Evolutionary conservation across 306 rosid genomes (phyloP).

Genomic region (Vigna trinervia): DNA sequence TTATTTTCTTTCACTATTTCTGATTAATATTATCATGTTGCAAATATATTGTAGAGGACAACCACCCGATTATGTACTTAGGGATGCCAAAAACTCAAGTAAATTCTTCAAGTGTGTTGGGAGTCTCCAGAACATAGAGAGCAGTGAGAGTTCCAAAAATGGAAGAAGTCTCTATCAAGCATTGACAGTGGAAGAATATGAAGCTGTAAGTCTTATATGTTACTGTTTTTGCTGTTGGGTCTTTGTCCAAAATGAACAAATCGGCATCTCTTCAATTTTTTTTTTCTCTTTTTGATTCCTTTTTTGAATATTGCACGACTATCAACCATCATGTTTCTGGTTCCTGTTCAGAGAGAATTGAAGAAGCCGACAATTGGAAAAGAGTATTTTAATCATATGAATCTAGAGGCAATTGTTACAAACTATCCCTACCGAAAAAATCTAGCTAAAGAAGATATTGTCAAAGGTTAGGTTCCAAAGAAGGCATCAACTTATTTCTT

Average conservation of each 20-base stretch:
- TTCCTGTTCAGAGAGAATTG: constrained; percentile 80
- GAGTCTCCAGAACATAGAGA: constrained; percentile 71
- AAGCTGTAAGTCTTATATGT: constrained; percentile 75
- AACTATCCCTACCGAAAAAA: constrained; percentile 92
- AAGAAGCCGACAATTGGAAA: constrained; percentile 93
- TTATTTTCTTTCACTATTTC: constrained; percentile 29
- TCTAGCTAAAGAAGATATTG: constrained; percentile 80
- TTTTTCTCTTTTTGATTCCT: constrained; percentile 29
- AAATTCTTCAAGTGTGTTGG: constrained; percentile 90
- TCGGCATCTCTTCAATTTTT: constrained; percentile 16
- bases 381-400: constrained; percentile 88
- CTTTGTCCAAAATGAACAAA: constrained; percentile 30
- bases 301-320: constrained; percentile 10
- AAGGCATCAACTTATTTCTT: constrained; percentile 23
- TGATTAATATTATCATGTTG: constrained; percentile 39
- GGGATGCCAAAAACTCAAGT: constrained; percentile 93
- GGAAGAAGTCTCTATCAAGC: constrained; percentile 78
- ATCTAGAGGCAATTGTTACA: constrained; percentile 89
- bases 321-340: constrained; percentile 44
- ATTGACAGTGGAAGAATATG: constrained; percentile 90
- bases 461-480: constrained; percentile 68
- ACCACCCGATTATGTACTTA: constrained; percentile 92
- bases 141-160: constrained; percentile 57
- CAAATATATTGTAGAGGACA: constrained; percentile 73
- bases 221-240: constrained; percentile 22